Base-by-base conservation (phyloP, 2,329 filamentous ascomycete genomes). In the Dactylellina parvicollis region DNA sequence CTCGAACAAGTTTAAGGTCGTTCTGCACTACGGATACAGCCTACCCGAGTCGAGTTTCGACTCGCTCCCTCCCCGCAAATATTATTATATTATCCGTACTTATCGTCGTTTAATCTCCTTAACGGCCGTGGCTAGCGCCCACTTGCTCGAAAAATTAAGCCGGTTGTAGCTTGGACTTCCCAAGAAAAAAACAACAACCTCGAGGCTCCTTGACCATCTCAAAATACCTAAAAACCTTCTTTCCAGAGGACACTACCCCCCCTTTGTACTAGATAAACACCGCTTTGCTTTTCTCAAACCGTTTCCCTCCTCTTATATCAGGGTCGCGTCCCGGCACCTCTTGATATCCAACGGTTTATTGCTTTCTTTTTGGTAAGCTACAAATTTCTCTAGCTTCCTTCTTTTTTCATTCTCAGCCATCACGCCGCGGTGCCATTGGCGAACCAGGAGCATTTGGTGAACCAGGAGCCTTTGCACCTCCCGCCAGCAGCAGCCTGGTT, bases 51-150 rank as follows among this genome's bases (percentile, higher is more conserved):
- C 59, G 59, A 64, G 36, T 52, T 16, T 64, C 52, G 59, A 72
- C 32, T 50, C n/a, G 57, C 16, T 24, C 30, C 60, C 52, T 50
- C 62, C 59, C 67, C 52, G 34, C 59, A 56, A 36, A 30, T 50
- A 28, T 47, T 44, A 59, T 64, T 26, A 54, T 60, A 46, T 54
- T 62, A 56, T 38, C 56, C 36, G 50, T 70, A 42, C 30, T 69
- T 59, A 62, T 70, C 49, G 46, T 57, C 56, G 61, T 46, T 56
- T 72, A 65, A 64, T 65, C 52, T 72, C 67, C 59, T 59, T 57
- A 57, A 64, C 67, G 46, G 44, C 50, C 24, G 38, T 28, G 28
- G 40, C 44, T 59, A 44, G 50, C 52, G 34, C 57, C 44, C 38
- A 28, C 50, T 24, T 32, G 22, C 30, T 42, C 40, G 42, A 30